Percentiles rank a stretch among this genome's conserved stretches.
Evolutionary conservation across 768 basidiomycete species (phyloP).

Genomic region (Tubosaeta sp.): DNA sequence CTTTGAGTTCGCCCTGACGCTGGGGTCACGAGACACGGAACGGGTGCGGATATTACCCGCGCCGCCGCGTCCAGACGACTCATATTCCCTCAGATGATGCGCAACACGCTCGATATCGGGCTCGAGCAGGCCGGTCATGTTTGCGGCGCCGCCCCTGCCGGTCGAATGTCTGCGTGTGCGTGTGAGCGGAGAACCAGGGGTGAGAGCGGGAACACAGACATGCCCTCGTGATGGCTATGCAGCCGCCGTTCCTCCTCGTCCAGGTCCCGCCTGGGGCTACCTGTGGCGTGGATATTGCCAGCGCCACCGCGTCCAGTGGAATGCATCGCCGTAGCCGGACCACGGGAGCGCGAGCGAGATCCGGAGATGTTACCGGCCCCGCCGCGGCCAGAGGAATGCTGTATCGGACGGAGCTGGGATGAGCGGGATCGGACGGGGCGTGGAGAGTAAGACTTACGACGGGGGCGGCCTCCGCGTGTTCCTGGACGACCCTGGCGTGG

Average conservation of each 20-base stretch:
- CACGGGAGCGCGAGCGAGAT: slow-evolving; percentile 49
- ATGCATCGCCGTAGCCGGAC: slow-evolving; percentile 32
- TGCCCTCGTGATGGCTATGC: slow-evolving; percentile 29
- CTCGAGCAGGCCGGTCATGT: slow-evolving; percentile 40
- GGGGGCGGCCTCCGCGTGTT: slow-evolving; percentile 27
- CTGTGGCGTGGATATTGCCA: slow-evolving; percentile 45
- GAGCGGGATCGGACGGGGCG: neutral
- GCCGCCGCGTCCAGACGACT: slow-evolving; percentile 56
- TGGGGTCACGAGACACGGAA: slow-evolving; percentile 31
- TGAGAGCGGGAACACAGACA: slow-evolving; percentile 29
- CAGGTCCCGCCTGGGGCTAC: slow-evolving; percentile 14
- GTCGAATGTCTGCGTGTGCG: slow-evolving; percentile 50
- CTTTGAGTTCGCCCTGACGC: slow-evolving; percentile 21
- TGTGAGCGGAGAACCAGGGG: neutral
- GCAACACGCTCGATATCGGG: slow-evolving; percentile 36
- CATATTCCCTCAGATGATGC: slow-evolving; percentile 28
- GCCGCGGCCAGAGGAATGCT: slow-evolving; percentile 63
- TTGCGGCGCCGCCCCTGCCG: slow-evolving; percentile 66
- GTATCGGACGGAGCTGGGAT: slow-evolving; percentile 1
- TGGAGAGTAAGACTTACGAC: slow-evolving; percentile 30
- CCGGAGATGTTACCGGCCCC: slow-evolving; percentile 57
- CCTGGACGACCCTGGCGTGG: slow-evolving; percentile 21
- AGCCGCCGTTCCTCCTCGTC: slow-evolving; percentile 36
- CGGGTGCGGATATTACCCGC: slow-evolving; percentile 54
- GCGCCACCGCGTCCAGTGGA: slow-evolving; percentile 62